Percentiles rank a stretch among this genome's conserved stretches.
These are phyloP conservation scores for Metschnikowia colocasiae DNA, from an alignment of 805 yeast genomes.

Conservation along the genomic window DNA sequence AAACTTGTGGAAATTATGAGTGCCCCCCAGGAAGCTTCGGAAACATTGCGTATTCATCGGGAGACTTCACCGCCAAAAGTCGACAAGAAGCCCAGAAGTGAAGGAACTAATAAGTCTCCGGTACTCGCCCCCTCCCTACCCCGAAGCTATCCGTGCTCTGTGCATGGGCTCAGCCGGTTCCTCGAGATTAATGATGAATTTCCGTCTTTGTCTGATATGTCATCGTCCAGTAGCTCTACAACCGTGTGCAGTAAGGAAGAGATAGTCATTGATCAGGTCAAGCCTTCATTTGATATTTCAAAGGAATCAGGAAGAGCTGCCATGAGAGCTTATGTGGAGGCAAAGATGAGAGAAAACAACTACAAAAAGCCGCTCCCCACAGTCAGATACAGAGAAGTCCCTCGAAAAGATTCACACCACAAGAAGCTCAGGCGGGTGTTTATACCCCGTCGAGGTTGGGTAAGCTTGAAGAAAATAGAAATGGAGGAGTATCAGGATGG, in stretches of 20 bases:
- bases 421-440: conserved; percentile 9
- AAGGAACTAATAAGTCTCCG: neutral
- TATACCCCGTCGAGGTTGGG: conserved; percentile 15
- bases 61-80: neutral
- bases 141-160: conserved; percentile 1
- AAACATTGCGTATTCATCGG: too few species aligned
- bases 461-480: conserved; percentile 3
- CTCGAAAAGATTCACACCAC: conserved; percentile 1
- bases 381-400: neutral
- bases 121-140: neutral
- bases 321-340: conserved; percentile 10
- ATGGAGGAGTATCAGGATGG: conserved; percentile 4
- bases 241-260: neutral
- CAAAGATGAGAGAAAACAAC: conserved; percentile 6
- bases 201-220: neutral
- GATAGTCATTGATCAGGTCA: neutral
- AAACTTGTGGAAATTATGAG: neutral
- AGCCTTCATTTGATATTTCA: conserved; percentile 13
- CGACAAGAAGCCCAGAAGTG: neutral
- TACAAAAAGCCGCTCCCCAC: neutral
- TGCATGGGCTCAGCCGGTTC: conserved; percentile 2
- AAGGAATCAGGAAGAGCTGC: conserved; percentile 13
- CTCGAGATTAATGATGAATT: neutral
- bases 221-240: neutral
- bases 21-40: too few species aligned